Base-by-base conservation (phyloP, 1,139 yeast species). In the Saccharomyces hybrid region DNA sequence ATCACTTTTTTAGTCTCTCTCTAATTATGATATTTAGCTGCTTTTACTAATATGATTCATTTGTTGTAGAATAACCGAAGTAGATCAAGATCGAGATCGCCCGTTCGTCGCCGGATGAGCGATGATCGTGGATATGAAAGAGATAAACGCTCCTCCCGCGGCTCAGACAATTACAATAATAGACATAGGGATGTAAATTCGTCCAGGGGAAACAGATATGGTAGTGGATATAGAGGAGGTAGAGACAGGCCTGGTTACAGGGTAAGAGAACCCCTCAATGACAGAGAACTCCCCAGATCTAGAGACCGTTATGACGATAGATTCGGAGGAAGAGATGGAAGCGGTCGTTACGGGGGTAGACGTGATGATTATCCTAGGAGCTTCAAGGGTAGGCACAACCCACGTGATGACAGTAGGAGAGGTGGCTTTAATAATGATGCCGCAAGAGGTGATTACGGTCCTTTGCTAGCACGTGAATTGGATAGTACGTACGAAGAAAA, bases 401-500 rank as follows among this genome's bases (percentile, higher is more conserved):
- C 65, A 47, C 60, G 65, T 34, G 65, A 61, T 19, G 62, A 38
- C 44, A 38, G 26, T 38, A 38, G 53, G 58, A 59, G 50, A 53
- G 67, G 69, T 52, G 60, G 71, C 48, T 64, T 71, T 42, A 65
- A 70, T 14, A 63, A 61, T 28, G 61, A 67, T 26, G 57, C 59
- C 56, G 31, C 48, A 29, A 59, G 55, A 53, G 62, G 64, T 28
- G 64, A 61, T 50, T 62, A 58, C 46, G 65, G 64, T 8, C 71
- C 71, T 6, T 59, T 62, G 29, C 52, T 67, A 34, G 65, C 68
- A 6, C 61, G 65, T 51, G 70, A 66, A 38, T 57, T 66, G 28
- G 71, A 66, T 52, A 63, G 69, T 50, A 61, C 72, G 3, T 69
- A 68, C 47, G 66, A 67, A 19, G 72, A 71, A 52, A 75, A 72